phyloP scores from a whole-genome alignment of 2,329 filamentous ascomycete species.

The Podosphaera leucotricha region DNA sequence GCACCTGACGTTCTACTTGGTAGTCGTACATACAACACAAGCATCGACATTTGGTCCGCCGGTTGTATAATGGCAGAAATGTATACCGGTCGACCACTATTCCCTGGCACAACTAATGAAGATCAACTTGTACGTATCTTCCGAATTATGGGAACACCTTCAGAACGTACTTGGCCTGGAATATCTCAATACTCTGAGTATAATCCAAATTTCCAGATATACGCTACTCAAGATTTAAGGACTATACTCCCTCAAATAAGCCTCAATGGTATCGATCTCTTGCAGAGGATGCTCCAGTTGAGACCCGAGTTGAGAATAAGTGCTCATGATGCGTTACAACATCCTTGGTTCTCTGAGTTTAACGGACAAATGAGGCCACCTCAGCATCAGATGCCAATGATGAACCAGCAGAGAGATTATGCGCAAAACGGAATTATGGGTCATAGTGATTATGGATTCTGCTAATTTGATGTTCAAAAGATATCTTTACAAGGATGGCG shows the following conservation, averaged over 20 bases:
- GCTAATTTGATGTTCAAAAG: constrained; percentile 2
- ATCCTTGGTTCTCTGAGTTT: constrained; percentile 77
- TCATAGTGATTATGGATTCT: constrained; percentile 10
- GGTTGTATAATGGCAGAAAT: constrained; percentile 99
- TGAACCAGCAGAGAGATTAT: constrained; percentile 10
- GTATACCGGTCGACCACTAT: constrained; percentile 87
- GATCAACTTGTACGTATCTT: constrained; percentile 96
- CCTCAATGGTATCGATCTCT: constrained; percentile 59
- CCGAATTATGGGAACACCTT: constrained; percentile 93
- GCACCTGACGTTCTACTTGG: constrained; percentile 88
- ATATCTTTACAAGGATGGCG: constrained; percentile 1
- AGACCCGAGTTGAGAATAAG: constrained; percentile 79
- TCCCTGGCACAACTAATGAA: constrained; percentile 94
- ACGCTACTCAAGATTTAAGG: constrained; percentile 72
- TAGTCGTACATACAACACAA: constrained; percentile 94
- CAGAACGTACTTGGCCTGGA: constrained; percentile 83
- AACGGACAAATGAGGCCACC: constrained; percentile 10
- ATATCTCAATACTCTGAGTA: constrained; percentile 95
- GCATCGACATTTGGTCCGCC: constrained; percentile 97
- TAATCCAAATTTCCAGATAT: constrained; percentile 85
- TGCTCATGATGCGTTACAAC: constrained; percentile 63
- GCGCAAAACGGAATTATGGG: constrained; percentile 9
- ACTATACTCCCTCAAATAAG: constrained; percentile 82
- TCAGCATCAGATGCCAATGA: constrained; percentile 8
- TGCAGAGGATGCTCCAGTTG: constrained; percentile 78